phyloP scores from a whole-genome alignment of 2,329 filamentous ascomycete species.

The Cercospora sojina region DNA sequence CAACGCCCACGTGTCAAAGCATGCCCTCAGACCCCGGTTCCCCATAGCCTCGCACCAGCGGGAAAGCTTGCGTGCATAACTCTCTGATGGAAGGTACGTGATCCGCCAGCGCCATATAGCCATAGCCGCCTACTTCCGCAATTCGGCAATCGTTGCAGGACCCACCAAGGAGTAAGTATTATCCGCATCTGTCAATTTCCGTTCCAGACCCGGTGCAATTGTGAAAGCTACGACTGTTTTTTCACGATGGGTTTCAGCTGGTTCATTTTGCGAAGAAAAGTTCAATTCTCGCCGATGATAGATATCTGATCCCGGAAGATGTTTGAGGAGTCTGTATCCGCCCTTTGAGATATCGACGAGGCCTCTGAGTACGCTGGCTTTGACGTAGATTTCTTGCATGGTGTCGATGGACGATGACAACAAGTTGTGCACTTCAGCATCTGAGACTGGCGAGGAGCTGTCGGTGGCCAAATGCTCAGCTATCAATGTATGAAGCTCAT shows the following conservation, averaged over 20 bases:
- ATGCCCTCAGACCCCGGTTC: neutral
- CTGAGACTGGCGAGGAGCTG: neutral
- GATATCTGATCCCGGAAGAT: neutral
- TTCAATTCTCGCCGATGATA: neutral
- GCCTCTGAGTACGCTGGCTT: neutral
- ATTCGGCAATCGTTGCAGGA: neutral
- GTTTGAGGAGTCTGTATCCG: neutral
- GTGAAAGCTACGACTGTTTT: neutral
- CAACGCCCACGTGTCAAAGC: neutral
- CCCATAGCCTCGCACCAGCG: neutral
- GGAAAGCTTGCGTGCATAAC: neutral
- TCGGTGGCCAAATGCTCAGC: neutral
- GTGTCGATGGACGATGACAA: neutral
- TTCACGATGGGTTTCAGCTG: neutral
- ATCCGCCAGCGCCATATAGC: neutral
- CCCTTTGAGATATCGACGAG: neutral
- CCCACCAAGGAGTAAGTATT: neutral
- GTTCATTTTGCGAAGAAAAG: neutral
- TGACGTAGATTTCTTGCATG: neutral
- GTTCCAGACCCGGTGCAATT: neutral
- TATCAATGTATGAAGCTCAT: neutral
- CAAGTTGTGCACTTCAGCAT: neutral
- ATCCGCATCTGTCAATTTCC: neutral
- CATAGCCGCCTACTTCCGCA: neutral
- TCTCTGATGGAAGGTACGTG: neutral